Conservation (phyloP, 768 basidiomycete species). For the Collybia mongolica region DNA sequence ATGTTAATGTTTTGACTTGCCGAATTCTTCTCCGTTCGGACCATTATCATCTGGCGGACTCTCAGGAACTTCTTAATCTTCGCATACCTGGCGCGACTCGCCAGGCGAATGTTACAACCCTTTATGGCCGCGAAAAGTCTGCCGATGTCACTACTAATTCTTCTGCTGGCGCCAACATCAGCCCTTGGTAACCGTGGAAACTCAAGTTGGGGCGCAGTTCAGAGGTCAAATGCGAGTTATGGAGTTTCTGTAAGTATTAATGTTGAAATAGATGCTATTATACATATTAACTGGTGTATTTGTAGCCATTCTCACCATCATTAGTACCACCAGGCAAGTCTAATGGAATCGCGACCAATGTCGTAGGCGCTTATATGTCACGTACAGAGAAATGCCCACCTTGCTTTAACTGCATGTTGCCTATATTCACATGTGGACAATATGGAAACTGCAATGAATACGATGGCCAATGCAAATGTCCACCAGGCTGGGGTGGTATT, state of each 20-base stretch:
- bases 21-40: too few relatives aligned
- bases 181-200: constrained; percentile 8
- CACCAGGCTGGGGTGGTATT: constrained; percentile 95
- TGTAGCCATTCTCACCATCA: constrained; percentile 15
- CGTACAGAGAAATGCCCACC: constrained; percentile 65
- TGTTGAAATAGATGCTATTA: background rate
- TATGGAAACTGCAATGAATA: constrained; percentile 88
- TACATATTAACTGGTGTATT: constrained; percentile 3
- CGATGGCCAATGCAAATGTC: constrained; percentile 96
- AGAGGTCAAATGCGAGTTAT: constrained; percentile 13
- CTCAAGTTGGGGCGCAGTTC: constrained; percentile 5
- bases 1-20: too few relatives aligned
- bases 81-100: too few relatives aligned
- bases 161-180: constrained; percentile 3
- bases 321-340: constrained; percentile 19
- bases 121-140: background rate
- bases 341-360: too few relatives aligned
- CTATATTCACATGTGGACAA: constrained; percentile 90
- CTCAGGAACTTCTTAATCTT: too few relatives aligned
- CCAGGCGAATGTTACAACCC: too few relatives aligned
- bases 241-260: constrained; percentile 13
- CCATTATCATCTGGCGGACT: too few relatives aligned
- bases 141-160: constrained; percentile 2
- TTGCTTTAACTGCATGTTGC: constrained; percentile 96
- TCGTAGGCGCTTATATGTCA: background rate